Evolutionary conservation across 2,329 filamentous ascomycete species (phyloP), one percentile per base, ranked within the genome.

Genomic region (Colletotrichum simmondsii): DNA sequence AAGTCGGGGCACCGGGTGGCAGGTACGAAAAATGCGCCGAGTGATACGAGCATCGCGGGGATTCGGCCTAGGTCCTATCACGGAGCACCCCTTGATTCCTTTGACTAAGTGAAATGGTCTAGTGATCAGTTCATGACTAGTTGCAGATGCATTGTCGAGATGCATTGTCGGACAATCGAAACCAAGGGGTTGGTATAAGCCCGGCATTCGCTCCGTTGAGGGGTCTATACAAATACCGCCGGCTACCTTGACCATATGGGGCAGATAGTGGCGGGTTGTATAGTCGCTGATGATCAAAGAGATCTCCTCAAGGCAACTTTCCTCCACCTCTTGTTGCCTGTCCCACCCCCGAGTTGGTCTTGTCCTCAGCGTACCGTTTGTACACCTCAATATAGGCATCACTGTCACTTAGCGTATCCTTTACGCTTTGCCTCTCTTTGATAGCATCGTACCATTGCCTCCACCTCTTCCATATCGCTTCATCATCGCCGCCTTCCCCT

Each of bases 381-480:
- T 95, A 95, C 19, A 93, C 92, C 11, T 89, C 86, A 73, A 93
- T 80, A 79, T 95, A 95, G 78, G 90, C 83, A 74, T 92, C 88
- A 65, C 86, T 87, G 22, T 92, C 91, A 78, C 93, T 95, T 82
- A 88, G 90, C 0, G 92, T 95, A 75, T 91, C 87, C 78, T 84
- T 85, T 0, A 95, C 87, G 76, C 92, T 95, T 77, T 88, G 84
- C 73, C 92, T 87, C 6, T 82, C 79, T 69, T 88, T 82, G 4
- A 94, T 83, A 0, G 91, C 92, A 67, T 85, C 84, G 35, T 88
- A 81, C 92, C 92, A 96, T 65, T 79, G 85, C 76, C 87, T 84
- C 90, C 92, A 95, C 60, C 93, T 84, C 54, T 77, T 81, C 93
- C 92, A 95, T 2, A 87, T 78, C 46, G 80, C 80, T 65, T 90